These are phyloP conservation scores for Gnaphalium uliginosum DNA, from an alignment of 129 eudicot genomes.

Conservation along the genomic window DNA sequence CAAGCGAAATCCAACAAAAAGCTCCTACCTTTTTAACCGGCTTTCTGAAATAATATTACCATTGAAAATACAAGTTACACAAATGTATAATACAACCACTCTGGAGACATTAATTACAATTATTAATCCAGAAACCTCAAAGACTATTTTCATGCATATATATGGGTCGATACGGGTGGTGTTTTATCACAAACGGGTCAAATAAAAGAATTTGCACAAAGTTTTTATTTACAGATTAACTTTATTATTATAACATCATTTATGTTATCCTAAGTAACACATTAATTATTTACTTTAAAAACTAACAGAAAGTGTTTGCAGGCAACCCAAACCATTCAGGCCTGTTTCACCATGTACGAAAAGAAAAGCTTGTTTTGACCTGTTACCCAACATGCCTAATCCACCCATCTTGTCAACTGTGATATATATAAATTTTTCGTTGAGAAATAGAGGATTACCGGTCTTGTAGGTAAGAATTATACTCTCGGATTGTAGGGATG, in stretches of 20 bases:
- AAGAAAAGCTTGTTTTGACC: not conserved
- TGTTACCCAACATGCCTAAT: not conserved
- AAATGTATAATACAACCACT: not conserved
- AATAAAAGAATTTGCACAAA: not conserved
- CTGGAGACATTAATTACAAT: not conserved
- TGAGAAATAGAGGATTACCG: constrained; percentile 43
- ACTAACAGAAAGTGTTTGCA: not conserved
- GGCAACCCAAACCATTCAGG: not conserved
- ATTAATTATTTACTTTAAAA: not conserved
- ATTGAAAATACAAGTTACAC: not conserved
- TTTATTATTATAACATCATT: not conserved
- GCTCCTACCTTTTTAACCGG: constrained; percentile 94
- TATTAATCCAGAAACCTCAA: not conserved
- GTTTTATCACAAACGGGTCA: not conserved
- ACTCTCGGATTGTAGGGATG: constrained; percentile 93
- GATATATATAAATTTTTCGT: not conserved
- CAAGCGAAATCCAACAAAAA: constrained; percentile 94
- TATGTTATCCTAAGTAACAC: not conserved
- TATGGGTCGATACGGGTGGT: not conserved
- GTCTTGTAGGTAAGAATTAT: constrained; percentile 91
- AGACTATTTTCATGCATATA: not conserved
- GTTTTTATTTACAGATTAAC: not conserved
- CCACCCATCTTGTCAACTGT: not conserved
- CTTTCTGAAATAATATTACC: constrained; percentile 51
- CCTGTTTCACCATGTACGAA: not conserved